phyloP scores from a whole-genome alignment of 495 filamentous ascomycete species.

The Penicillium bovifimosum region DNA sequence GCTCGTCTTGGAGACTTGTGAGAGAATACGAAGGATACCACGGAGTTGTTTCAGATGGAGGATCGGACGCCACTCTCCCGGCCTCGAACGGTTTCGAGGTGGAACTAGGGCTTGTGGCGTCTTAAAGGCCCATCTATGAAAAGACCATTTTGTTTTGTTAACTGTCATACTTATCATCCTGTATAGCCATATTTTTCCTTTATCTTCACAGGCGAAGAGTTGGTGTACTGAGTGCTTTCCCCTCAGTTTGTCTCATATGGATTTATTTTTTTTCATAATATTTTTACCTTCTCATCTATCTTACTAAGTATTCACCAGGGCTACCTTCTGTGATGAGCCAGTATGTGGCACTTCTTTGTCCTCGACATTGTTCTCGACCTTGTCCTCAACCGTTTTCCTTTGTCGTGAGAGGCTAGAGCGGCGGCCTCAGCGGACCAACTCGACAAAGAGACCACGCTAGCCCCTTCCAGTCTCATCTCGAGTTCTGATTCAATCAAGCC shows the following conservation, averaged over 20 bases:
- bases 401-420: background rate
- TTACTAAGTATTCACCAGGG: background rate
- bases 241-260: conserved; percentile 34
- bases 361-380: background rate
- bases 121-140: conserved; percentile 28
- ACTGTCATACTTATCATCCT: conserved; percentile 39
- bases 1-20: background rate
- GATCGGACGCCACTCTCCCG: conserved; percentile 1
- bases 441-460: background rate
- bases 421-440: too few relatives aligned
- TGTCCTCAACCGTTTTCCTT: background rate
- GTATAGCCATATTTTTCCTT: conserved; percentile 43
- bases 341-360: too few relatives aligned
- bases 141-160: conserved; percentile 35
- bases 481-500: background rate
- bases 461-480: background rate
- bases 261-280: conserved; percentile 27
- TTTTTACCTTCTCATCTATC: conserved; percentile 21
- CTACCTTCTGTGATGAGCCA: too few relatives aligned
- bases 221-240: conserved; percentile 39
- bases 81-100: conserved; percentile 2
- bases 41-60: conserved; percentile 19
- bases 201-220: conserved; percentile 39
- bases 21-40: conserved; percentile 16
- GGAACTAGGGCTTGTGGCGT: conserved; percentile 12